These are phyloP conservation scores for Amborella trichopoda DNA, from an alignment of 164 flowering plant genomes.

Conservation along the genomic window DNA sequence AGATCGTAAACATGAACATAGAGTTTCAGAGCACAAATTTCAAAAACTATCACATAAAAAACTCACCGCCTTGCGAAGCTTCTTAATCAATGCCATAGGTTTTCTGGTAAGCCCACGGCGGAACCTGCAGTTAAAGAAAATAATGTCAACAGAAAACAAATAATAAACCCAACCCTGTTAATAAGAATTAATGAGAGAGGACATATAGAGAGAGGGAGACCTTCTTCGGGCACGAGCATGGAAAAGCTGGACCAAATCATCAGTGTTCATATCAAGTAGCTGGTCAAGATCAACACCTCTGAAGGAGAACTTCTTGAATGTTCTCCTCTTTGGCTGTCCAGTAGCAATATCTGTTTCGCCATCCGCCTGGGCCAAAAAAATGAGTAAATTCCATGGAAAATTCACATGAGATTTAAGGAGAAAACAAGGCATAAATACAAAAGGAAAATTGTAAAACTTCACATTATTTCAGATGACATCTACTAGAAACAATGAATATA, in stretches of 20 bases:
- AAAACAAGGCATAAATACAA: no score
- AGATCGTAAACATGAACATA: no score
- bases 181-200: background rate
- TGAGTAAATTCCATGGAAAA: no score
- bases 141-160: background rate
- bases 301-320: conserved; percentile 69
- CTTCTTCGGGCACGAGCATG: conserved; percentile 57
- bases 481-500: no score
- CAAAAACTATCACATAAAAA: no score
- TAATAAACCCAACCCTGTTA: background rate
- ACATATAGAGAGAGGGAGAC: conserved; percentile 13
- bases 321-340: conserved; percentile 52
- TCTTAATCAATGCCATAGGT: conserved; percentile 51
- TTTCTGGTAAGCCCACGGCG: conserved; percentile 36
- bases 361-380: conserved; percentile 29
- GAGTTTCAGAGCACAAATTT: no score
- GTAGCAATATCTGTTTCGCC: conserved; percentile 28
- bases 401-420: no score
- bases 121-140: conserved; percentile 16
- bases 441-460: no score
- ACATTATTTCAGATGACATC: no score
- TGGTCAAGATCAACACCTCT: conserved; percentile 71
- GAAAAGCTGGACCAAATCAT: conserved; percentile 67
- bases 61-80: conserved; percentile 38
- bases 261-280: conserved; percentile 65